These are phyloP conservation scores for Fusarium paranaense DNA, from an alignment of 2,329 filamentous ascomycete species.

Conservation along the genomic window DNA sequence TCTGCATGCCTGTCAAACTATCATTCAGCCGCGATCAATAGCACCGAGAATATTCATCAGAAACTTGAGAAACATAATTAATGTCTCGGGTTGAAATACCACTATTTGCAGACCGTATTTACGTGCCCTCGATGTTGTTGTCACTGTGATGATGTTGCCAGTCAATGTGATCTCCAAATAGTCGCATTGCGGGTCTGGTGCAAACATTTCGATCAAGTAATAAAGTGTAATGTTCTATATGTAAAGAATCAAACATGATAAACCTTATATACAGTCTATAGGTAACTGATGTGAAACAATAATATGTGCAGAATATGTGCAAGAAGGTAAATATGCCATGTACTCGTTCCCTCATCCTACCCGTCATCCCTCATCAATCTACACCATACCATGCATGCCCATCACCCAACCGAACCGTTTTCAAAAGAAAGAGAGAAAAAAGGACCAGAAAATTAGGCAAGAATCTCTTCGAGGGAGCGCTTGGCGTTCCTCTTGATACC, in stretches of 20 bases:
- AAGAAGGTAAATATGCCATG: neutral
- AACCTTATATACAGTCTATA: neutral
- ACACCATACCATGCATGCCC: neutral
- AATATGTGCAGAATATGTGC: neutral
- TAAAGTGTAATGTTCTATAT: neutral
- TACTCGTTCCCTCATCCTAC: neutral
- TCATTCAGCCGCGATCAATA: no score
- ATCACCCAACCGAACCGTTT: neutral
- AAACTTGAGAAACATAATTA: neutral
- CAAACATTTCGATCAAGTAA: neutral
- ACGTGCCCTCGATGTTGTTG: neutral
- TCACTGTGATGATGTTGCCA: neutral
- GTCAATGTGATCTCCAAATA: neutral
- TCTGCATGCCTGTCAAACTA: neutral
- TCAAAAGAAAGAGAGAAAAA: neutral
- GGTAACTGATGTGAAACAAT: neutral
- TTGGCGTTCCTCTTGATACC: slow-evolving; percentile 52
- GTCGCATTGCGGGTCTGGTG: neutral
- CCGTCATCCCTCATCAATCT: neutral
- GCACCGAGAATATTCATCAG: no score
- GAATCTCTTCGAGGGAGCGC: slow-evolving; percentile 24
- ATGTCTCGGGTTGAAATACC: neutral
- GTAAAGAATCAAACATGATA: neutral
- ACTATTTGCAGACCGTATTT: neutral
- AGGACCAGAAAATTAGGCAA: neutral